Percentiles rank a stretch among this genome's conserved stretches.
These are phyloP conservation scores for Colletotrichum sp. DNA, from an alignment of 2,329 filamentous ascomycete genomes.

Conservation along the genomic window DNA sequence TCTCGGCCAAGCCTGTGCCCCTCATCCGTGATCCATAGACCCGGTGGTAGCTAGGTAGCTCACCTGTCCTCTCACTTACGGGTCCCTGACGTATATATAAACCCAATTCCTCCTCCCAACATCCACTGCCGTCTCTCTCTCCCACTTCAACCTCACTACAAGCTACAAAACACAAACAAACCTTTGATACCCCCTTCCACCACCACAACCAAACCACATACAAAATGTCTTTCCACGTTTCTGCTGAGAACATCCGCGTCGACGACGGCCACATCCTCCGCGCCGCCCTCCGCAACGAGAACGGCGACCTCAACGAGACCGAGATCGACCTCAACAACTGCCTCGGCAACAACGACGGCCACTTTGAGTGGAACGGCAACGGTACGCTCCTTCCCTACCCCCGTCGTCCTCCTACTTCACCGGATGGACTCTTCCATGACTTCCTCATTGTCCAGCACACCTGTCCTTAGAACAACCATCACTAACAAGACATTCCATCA, in stretches of 20 bases:
- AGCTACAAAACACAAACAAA: not conserved
- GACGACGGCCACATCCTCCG: slow-evolving; percentile 55
- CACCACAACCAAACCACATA: not conserved
- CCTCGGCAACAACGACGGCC: slow-evolving; percentile 57
- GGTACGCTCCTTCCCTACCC: slow-evolving; percentile 20
- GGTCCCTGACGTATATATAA: not conserved
- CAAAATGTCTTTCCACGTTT: slow-evolving; percentile 56
- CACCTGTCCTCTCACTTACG: not conserved
- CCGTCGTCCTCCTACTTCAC: not conserved
- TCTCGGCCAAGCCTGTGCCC: not conserved
- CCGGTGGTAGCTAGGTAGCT: not conserved
- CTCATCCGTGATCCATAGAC: not conserved
- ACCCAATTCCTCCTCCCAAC: not conserved
- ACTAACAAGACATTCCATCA: not conserved
- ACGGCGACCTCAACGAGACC: slow-evolving; percentile 52
- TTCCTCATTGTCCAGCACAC: not conserved
- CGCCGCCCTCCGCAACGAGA: slow-evolving; percentile 41
- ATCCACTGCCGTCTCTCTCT: not conserved
- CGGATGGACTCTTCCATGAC: not conserved
- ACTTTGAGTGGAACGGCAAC: slow-evolving; percentile 49
- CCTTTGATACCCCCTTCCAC: not conserved
- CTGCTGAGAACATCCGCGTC: slow-evolving; percentile 49
- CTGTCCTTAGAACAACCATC: not conserved
- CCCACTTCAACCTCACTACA: not conserved
- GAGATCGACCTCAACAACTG: slow-evolving; percentile 48